Percentiles rank a stretch among this genome's conserved stretches.
Evolutionary conservation across 106 monocot genomes (phyloP).

Genomic region (Dendrobium huoshanense): DNA sequence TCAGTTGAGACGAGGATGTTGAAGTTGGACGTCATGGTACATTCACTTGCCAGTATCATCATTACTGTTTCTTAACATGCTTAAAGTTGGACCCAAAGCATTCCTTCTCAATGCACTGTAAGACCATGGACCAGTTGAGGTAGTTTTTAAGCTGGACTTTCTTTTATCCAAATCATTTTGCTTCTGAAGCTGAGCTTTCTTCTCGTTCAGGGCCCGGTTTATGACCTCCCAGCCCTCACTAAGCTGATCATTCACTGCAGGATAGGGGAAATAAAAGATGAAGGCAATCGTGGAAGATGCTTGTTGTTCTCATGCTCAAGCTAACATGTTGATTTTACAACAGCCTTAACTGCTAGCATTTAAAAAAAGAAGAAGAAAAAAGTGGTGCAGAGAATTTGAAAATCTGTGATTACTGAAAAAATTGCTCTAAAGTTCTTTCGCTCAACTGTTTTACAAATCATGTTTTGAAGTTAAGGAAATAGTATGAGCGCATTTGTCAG

Average conservation of each 20-base stretch:
- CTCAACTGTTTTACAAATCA: too few species aligned
- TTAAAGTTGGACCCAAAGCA: constrained; percentile 44
- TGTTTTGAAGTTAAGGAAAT: background rate
- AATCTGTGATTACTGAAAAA: too few species aligned
- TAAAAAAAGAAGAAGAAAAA: too few species aligned
- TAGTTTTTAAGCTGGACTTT: constrained; percentile 9
- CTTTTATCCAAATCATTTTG: constrained; percentile 19
- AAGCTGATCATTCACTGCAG: background rate
- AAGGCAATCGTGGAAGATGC: background rate
- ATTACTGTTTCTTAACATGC: constrained; percentile 28
- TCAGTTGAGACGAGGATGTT: too few species aligned
- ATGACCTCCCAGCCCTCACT: constrained; percentile 40
- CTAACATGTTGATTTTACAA: too few species aligned
- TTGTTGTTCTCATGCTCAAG: too few species aligned
- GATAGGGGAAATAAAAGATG: background rate
- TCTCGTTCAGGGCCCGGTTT: constrained; percentile 25
- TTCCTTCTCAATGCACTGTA: constrained; percentile 35
- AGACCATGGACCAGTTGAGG: constrained; percentile 27
- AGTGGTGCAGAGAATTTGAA: too few species aligned
- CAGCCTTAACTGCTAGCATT: too few species aligned
- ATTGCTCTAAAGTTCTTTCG: too few species aligned
- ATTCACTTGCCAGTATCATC: background rate
- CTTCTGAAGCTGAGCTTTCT: constrained; percentile 38
- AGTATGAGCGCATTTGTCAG: background rate
- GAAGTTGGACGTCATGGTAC: background rate